Evolutionary conservation across 768 basidiomycete species (phyloP).

Genomic region (Amanita fuliginea): DNA sequence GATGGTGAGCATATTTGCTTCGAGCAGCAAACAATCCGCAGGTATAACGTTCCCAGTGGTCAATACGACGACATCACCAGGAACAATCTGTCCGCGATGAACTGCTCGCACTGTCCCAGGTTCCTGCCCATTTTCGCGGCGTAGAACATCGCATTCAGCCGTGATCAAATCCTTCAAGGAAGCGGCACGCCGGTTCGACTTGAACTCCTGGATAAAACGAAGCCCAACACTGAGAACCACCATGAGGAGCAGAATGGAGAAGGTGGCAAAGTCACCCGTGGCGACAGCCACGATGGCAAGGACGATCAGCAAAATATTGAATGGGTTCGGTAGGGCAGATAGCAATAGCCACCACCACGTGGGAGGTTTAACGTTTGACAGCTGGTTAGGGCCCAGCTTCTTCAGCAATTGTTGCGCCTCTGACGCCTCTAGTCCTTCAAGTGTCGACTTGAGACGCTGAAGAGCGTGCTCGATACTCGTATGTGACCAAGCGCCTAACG

Average conservation of each 20-base stretch:
- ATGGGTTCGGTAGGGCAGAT: constrained; percentile 23
- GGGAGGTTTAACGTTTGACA: constrained; percentile 20
- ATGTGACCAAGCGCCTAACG: not conserved
- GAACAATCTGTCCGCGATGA: constrained; percentile 19
- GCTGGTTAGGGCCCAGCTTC: constrained; percentile 16
- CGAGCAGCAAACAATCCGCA: constrained; percentile 22
- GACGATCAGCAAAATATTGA: constrained; percentile 20
- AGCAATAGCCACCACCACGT: constrained; percentile 17
- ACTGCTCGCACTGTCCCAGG: constrained; percentile 15
- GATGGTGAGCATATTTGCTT: constrained; percentile 20
- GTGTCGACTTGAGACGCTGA: not conserved
- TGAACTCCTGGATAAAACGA: constrained; percentile 21
- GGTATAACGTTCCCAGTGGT: constrained; percentile 25
- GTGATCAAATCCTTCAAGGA: constrained; percentile 21
- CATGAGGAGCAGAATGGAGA: constrained; percentile 23
- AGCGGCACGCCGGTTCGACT: constrained; percentile 22
- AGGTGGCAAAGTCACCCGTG: constrained; percentile 20
- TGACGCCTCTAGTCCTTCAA: not conserved
- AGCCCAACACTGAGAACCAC: constrained; percentile 22
- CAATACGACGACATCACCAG: constrained; percentile 19
- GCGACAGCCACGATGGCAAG: constrained; percentile 21
- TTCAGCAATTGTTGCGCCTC: constrained; percentile 7
- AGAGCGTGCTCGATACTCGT: not conserved
- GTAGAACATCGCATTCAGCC: constrained; percentile 20
- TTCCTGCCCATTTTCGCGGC: constrained; percentile 5